These are phyloP conservation scores for Metroxylon sagu DNA, from an alignment of 176 grass and related monocot genomes.

Conservation along the genomic window DNA sequence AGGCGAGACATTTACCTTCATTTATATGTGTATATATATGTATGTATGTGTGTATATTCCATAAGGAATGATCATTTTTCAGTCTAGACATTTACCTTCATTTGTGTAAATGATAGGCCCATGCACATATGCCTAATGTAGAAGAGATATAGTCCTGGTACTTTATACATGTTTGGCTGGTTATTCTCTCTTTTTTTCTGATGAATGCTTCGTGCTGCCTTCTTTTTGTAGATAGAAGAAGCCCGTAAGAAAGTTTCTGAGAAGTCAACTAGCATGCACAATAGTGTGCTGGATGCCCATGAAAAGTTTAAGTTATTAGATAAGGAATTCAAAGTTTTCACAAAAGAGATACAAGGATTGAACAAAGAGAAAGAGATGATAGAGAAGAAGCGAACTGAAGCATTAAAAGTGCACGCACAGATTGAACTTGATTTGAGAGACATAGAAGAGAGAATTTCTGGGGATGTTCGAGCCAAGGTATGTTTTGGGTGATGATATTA, in stretches of 20 bases:
- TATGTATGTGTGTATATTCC: too few species aligned
- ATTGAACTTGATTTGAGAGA: conserved; percentile 94
- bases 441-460: conserved; percentile 72
- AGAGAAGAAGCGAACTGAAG: conserved; percentile 70
- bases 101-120: too few species aligned
- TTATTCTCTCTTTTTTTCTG: conserved; percentile 13
- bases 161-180: too few species aligned
- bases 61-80: too few species aligned
- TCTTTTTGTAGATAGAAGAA: conserved; percentile 77
- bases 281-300: conserved; percentile 69
- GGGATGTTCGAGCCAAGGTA: conserved; percentile 80
- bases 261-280: conserved; percentile 69
- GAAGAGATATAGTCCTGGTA: too few species aligned
- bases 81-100: too few species aligned
- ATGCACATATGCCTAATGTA: too few species aligned
- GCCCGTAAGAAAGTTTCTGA: conserved; percentile 64
- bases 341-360: conserved; percentile 71
- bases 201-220: conserved; percentile 15
- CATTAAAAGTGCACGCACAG: conserved; percentile 70
- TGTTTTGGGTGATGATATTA: conserved; percentile 14
- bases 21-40: too few species aligned
- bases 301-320: conserved; percentile 71
- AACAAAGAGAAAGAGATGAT: conserved; percentile 65
- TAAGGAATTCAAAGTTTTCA: conserved; percentile 70
- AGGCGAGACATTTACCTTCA: too few species aligned